These are phyloP conservation scores for Fusarium sterilihyphosum DNA, from an alignment of 2,329 filamentous ascomycete genomes.

Conservation along the genomic window DNA sequence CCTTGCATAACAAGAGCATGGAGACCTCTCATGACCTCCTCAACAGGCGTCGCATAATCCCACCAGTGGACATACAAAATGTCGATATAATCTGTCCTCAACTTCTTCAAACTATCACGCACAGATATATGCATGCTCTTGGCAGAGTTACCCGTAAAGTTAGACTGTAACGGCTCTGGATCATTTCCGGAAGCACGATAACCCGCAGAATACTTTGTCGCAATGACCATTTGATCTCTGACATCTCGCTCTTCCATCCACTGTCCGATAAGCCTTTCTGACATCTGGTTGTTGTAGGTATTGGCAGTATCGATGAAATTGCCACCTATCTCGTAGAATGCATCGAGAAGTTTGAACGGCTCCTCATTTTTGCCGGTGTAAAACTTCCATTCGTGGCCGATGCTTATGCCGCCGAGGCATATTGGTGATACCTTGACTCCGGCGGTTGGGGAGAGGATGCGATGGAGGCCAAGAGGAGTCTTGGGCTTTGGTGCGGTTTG, in stretches of 20 bases:
- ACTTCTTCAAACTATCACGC: constrained; percentile 52
- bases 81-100: constrained; percentile 50
- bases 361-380: background rate
- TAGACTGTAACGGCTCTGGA: constrained; percentile 20
- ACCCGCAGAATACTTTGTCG: background rate
- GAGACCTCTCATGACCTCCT: constrained; percentile 14
- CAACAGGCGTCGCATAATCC: constrained; percentile 18
- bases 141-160: constrained; percentile 52
- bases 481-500: fast-evolving
- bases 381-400: background rate
- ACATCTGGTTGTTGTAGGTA: background rate
- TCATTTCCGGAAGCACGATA: fast-evolving
- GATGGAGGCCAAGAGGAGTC: background rate
- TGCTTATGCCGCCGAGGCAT: background rate
- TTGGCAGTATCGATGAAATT: background rate
- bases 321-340: background rate
- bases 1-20: constrained; percentile 12
- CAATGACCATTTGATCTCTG: background rate
- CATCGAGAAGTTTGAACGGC: fast-evolving
- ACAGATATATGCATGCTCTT: constrained; percentile 53
- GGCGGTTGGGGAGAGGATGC: background rate
- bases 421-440: background rate
- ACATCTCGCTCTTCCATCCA: background rate
- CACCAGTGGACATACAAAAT: constrained; percentile 45
- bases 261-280: fast-evolving